These are phyloP conservation scores for Wickerhamiella kazuoi DNA, from an alignment of 805 yeast genomes.

Conservation along the genomic window DNA sequence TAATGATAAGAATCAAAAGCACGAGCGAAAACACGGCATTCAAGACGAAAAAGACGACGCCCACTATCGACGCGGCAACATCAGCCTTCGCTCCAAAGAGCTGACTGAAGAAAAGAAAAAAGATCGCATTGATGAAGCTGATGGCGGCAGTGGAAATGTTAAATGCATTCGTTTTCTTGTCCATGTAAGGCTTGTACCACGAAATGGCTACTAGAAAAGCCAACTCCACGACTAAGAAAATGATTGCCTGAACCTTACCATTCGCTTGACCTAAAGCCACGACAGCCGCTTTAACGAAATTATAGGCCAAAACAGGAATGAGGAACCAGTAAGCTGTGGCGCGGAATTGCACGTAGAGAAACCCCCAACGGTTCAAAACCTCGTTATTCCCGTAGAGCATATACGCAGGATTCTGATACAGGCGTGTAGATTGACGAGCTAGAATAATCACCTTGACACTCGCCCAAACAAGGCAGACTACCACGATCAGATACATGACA, in stretches of 20 bases:
- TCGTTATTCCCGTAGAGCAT: conserved; percentile 68
- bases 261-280: conserved; percentile 69
- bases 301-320: conserved; percentile 42
- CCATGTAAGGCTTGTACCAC: conserved; percentile 77
- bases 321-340: conserved; percentile 81
- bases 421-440: conserved; percentile 52
- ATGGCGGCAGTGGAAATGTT: conserved; percentile 73
- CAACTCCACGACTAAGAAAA: conserved; percentile 61
- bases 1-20: conserved; percentile 66
- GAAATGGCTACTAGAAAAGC: conserved; percentile 47
- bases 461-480: conserved; percentile 52
- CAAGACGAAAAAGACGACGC: conserved; percentile 69
- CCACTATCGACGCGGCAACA: conserved; percentile 82
- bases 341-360: conserved; percentile 75
- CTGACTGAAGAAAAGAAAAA: conserved; percentile 78
- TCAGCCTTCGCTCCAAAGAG: conserved; percentile 59
- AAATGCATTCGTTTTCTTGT: conserved; percentile 83
- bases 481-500: conserved; percentile 40
- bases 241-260: conserved; percentile 69
- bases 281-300: conserved; percentile 57
- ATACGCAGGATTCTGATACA: conserved; percentile 84
- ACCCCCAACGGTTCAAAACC: conserved; percentile 75
- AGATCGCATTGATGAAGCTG: conserved; percentile 62
- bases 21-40: conserved; percentile 80
- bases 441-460: conserved; percentile 51